phyloP scores from a whole-genome alignment of 345 rosid species.

The Sonneratia caseolaris region DNA sequence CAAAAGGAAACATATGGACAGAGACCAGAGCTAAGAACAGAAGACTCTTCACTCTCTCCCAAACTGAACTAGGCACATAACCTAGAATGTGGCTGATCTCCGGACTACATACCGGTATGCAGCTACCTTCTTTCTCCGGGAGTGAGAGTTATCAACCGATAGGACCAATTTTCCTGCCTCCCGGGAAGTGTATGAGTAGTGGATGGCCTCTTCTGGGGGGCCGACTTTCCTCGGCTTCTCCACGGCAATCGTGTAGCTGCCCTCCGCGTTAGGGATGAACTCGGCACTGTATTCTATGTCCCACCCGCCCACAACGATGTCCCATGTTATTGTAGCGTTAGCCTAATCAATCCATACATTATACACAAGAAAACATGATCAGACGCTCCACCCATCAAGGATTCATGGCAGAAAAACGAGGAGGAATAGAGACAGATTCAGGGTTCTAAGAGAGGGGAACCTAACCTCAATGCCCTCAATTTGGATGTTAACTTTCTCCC shows the following conservation, averaged over 20 bases:
- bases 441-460: background rate
- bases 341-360: slow-evolving; percentile 49
- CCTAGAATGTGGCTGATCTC: slow-evolving; percentile 26
- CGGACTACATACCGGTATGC: slow-evolving; percentile 85
- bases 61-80: background rate
- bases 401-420: background rate
- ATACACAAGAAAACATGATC: background rate
- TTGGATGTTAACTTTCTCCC: slow-evolving; percentile 94
- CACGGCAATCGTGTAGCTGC: slow-evolving; percentile 70
- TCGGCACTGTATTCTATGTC: slow-evolving; percentile 94
- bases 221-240: slow-evolving; percentile 59
- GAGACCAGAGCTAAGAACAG: background rate
- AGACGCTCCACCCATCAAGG: background rate
- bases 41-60: background rate
- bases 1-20: background rate
- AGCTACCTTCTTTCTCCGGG: slow-evolving; percentile 77
- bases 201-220: slow-evolving; percentile 57
- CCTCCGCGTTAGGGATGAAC: slow-evolving; percentile 73
- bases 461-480: slow-evolving; percentile 93
- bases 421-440: background rate
- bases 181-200: slow-evolving; percentile 56
- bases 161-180: slow-evolving; percentile 87
- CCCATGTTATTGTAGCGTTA: slow-evolving; percentile 89
- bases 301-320: slow-evolving; percentile 96
- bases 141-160: slow-evolving; percentile 78